Evolutionary conservation across 352 stramenopile species (phyloP), one percentile per base, ranked within the genome.

Genomic region (Discostella stelligera): DNA sequence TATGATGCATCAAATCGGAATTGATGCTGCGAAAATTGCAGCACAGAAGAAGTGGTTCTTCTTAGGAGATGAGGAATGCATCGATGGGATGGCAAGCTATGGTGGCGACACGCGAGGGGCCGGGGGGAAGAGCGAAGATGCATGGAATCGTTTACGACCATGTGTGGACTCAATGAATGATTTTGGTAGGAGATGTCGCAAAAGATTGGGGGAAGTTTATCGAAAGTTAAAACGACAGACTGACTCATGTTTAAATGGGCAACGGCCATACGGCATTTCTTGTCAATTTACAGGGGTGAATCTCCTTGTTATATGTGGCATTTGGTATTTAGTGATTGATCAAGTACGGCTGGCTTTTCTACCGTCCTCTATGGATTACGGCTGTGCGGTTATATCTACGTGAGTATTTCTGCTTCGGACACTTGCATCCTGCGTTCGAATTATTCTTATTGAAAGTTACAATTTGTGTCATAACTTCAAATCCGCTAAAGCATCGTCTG

Each of bases 271-370:
- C 69, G 72, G 60, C n/a, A 74, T 73, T 21, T 55, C 56, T 8
- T 60, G 86, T 21, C 71, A 71, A n/a, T 78, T 87, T 10, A 90
- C 84, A 6, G 70, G 71, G 18, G 80, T 92, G 25, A 90, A 90
- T 68, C 62, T 89, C 49, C 55, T 92, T 9, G 84, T 90, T 0
- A 8, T 88, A 18, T 90, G 84, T 60, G 83, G 68, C 27, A 62
- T 89, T 46, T 78, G 65, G 48, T 89, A 83, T 72, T 64, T 88
- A 10, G 89, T 86, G 46, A 62, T 89, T 54, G 87, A 90, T 54
- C 30, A 77, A 21, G 14, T 89, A 18, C 54, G 63, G 25, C 64
- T 89, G 52, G 82, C 80, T 10, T 90, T 89, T 58, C 66, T 88
- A 14, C 75, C 83, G 11, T 23, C 71, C 55, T 50, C 50, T 2